These are phyloP conservation scores for Nissolia schottii DNA, from an alignment of 306 rosid species.

Conservation along the genomic window DNA sequence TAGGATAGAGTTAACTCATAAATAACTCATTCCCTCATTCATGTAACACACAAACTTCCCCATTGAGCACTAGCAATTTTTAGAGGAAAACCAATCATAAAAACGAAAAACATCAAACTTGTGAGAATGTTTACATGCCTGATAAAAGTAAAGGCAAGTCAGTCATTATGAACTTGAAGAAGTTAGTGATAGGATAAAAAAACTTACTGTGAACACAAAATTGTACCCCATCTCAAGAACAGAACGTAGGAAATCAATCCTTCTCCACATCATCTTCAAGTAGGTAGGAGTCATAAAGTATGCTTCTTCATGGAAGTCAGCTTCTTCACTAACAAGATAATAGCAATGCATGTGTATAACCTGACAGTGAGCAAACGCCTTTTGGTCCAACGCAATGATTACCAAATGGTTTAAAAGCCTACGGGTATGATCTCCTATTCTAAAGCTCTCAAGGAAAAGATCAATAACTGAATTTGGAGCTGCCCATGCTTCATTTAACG, in stretches of 20 bases:
- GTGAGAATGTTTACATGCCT: background rate
- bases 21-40: conserved; percentile 8
- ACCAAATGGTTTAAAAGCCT: conserved; percentile 79
- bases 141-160: conserved; percentile 4
- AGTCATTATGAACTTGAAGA: conserved; percentile 18
- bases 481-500: conserved; percentile 96
- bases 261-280: conserved; percentile 95
- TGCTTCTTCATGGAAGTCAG: conserved; percentile 73
- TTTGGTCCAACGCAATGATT: conserved; percentile 71
- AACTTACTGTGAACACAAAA: conserved; percentile 90
- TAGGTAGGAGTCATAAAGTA: conserved; percentile 81
- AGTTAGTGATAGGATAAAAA: conserved; percentile 8
- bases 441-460: conserved; percentile 91
- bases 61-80: background rate
- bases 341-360: conserved; percentile 66
- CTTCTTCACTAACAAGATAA: conserved; percentile 65
- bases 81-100: conserved; percentile 19
- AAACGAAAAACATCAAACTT: background rate
- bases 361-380: conserved; percentile 76
- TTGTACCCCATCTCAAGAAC: conserved; percentile 87
- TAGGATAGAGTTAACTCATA: background rate
- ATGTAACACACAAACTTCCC: background rate
- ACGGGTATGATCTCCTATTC: conserved; percentile 63
- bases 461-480: conserved; percentile 73
- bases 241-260: conserved; percentile 86